A percentile compares a stretch with the other conserved stretches of the same genome.
Evolutionary conservation across 805 yeast species (phyloP).

Genomic region (Teunomyces barrocoloradensis): DNA sequence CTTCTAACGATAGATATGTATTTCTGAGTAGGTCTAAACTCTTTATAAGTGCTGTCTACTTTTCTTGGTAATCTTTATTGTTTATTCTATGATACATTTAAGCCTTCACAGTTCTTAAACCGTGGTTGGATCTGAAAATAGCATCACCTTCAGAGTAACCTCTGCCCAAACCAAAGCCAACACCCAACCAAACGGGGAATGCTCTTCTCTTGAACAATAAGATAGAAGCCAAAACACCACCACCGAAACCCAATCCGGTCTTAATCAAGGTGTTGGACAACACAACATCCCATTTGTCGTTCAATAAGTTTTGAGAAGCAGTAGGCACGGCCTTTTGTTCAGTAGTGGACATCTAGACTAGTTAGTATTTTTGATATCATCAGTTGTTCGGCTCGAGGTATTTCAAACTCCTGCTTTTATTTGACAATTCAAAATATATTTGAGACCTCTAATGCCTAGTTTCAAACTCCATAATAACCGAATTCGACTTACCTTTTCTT

Average conservation of each 20-base stretch:
- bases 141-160: conserved; percentile 99
- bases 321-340: conserved; percentile 35
- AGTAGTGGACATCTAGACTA: conserved; percentile 22
- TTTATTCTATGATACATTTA: conserved; percentile 22
- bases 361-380: conserved; percentile 3
- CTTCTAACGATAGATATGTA: neutral
- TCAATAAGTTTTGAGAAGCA: conserved; percentile 57
- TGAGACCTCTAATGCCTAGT: neutral
- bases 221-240: conserved; percentile 91
- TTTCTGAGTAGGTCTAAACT: neutral
- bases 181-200: conserved; percentile 96
- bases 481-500: conserved; percentile 1
- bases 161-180: conserved; percentile 97
- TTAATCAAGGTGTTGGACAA: conserved; percentile 91
- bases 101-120: conserved; percentile 71
- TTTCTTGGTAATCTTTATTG: neutral
- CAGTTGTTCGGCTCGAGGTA: neutral
- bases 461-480: neutral
- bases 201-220: conserved; percentile 89
- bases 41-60: neutral
- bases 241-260: conserved; percentile 95
- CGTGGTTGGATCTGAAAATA: conserved; percentile 80
- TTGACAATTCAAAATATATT: neutral
- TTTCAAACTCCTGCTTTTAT: neutral
- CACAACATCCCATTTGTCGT: conserved; percentile 92